Evolutionary conservation across 2,329 filamentous ascomycete species (phyloP).

Genomic region (Monosporascus sp.): DNA sequence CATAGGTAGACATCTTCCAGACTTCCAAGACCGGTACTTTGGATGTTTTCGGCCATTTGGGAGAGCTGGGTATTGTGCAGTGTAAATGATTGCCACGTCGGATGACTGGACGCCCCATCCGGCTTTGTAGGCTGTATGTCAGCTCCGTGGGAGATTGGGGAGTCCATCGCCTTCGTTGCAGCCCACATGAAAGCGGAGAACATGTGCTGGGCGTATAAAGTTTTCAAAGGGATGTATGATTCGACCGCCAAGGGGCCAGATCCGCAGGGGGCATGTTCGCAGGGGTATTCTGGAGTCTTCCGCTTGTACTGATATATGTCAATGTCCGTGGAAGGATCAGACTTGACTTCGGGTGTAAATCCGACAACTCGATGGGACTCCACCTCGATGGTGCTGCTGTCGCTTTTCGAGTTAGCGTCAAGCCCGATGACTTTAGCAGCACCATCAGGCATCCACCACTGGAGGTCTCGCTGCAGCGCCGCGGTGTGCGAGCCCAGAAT

Average conservation of each 20-base stretch:
- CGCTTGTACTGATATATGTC: too few species aligned
- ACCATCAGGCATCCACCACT: constrained; percentile 2
- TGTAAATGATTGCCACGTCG: constrained; percentile 8
- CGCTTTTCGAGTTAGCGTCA: not conserved
- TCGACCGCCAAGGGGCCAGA: not conserved
- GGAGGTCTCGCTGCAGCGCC: constrained; percentile 3
- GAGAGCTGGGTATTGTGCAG: constrained; percentile 12
- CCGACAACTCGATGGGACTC: not conserved
- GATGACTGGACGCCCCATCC: too few species aligned
- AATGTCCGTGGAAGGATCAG: too few species aligned
- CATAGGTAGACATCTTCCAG: constrained; percentile 20
- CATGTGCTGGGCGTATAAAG: constrained; percentile 19
- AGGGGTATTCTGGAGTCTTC: too few species aligned
- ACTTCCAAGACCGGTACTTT: constrained; percentile 16
- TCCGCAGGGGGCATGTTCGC: too few species aligned
- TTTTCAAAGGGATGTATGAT: constrained; percentile 3
- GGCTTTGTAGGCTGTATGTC: not conserved
- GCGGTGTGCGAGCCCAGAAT: constrained; percentile 6
- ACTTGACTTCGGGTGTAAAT: not conserved
- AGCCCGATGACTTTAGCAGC: constrained; percentile 7
- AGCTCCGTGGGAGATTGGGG: not conserved
- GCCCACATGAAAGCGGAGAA: constrained; percentile 25
- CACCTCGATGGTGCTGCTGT: not conserved
- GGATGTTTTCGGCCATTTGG: constrained; percentile 17
- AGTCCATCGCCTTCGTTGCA: constrained; percentile 9